Percentiles rank a stretch among this genome's conserved stretches.
Evolutionary conservation across 768 basidiomycete species (phyloP).

Genomic region (Leccinum variicolor): DNA sequence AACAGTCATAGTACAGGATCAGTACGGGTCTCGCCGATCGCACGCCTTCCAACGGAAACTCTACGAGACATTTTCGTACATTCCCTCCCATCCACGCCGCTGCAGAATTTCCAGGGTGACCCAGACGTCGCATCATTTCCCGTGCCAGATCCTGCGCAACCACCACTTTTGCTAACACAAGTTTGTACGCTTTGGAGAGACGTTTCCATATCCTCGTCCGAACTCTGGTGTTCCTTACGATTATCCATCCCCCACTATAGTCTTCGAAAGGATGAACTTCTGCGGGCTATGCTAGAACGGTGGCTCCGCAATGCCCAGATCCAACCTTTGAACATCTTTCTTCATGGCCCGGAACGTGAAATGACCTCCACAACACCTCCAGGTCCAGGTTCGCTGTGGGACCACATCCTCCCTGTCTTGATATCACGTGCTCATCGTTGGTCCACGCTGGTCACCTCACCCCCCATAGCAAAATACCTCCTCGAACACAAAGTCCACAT

Average conservation of each 20-base stretch:
- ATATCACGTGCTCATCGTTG: background rate
- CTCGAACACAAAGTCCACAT: background rate
- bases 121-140: background rate
- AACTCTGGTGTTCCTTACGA: conserved; percentile 1
- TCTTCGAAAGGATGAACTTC: background rate
- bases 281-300: background rate
- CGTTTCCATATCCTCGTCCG: background rate
- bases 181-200: background rate
- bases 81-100: background rate
- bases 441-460: background rate
- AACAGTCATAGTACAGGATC: background rate
- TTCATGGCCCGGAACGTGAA: background rate
- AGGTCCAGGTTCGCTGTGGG: background rate
- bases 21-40: background rate
- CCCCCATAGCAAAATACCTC: background rate
- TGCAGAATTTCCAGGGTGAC: background rate
- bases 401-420: background rate
- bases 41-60: background rate
- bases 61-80: background rate
- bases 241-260: background rate
- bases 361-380: background rate
- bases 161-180: background rate
- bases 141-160: background rate
- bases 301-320: background rate
- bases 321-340: background rate